Base-by-base conservation (phyloP, 2,329 filamentous ascomycete genomes). In the Monosporascus sp. region DNA sequence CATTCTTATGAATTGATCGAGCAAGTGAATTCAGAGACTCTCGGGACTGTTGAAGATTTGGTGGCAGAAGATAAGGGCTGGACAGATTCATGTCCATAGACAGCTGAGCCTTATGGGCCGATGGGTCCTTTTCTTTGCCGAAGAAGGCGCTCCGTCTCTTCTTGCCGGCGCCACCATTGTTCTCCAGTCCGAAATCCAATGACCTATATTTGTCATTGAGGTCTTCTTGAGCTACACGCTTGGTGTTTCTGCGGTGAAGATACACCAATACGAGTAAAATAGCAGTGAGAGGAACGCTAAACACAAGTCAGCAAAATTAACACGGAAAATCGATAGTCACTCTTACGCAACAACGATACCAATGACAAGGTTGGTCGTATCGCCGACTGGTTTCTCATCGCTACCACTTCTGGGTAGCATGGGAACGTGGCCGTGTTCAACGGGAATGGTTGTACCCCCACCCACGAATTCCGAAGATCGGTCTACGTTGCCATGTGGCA, bases 61-160 rank as follows among this genome's bases (percentile, higher is more conserved):
- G 89, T 5, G 94, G 92, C n/a, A 97, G 79, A n/a, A 99, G 81
- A 69, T 97, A 99, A 2, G 94, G 94, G 63, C 86, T 94, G 36
- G 83, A 84, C 48, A 92, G 78, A 65, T 88, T 84, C 80, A 92
- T 83, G 62, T 85, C 82, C 81, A 93, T 83, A 36, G 85, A 88
- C 49, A 87, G 70, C 62, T 87, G 84, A 38, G 77, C 74, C 48
- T 74, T 66, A 53, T 71, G 70, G 52, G 60, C 71, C 49, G 70
- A 69, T 37, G 64, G 57, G 22, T 73, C 70, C 68, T 85, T 85
- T 65, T 90, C 79, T 26, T 76, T 79, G 76, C 71, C 85, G 73
- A 59, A 77, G 73, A 75, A 68, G 2, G 68, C 65, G 52, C 71
- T 76, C 63, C 74, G 76, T 59, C 76, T 76, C 60, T 76, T 79